Evolutionary conservation across 495 filamentous ascomycete genomes (phyloP), one percentile per base, ranked within the genome.

Genomic region (Podospora bellae-mahoneyi): DNA sequence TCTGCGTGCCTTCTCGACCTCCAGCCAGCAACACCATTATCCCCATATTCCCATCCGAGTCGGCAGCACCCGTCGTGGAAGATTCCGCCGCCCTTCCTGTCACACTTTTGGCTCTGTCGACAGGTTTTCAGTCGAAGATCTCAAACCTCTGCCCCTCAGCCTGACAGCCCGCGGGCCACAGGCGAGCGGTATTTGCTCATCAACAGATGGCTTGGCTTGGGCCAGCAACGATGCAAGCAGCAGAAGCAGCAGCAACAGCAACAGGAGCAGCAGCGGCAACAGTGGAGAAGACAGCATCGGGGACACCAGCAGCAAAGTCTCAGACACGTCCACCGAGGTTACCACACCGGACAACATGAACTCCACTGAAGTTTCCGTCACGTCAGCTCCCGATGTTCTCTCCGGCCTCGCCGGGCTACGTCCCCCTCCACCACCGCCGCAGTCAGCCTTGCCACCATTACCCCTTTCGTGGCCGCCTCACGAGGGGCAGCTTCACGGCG

Each of bases 31-130:
- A 5, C 2, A 18, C 15, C 39, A 48, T 10, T 10, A 48, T 10
- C 39, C 39, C 39, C 7, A 48, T 18, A 23, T 58, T 6, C 55
- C n/a, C n/a, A 19, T 58, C 23, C n/a, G n/a, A 26, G 55, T 58
- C 23, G 13, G 55, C 23, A 48, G 39, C 39, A 58, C 55, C 5
- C 23, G n/a, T 18, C n/a, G 13, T 7, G 23, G 23, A 1, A 20
- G 55, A 15, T 20, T 20, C n/a, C 23, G n/a, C 18, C 61, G 61
- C 3, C 30, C 61, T 4, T 63, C 61, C 10, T 63, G 61, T n/a
- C 61, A 63, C 61, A 63, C 61, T 4, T 63, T 63, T 44, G 61
- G 61, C 20, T 10, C 61, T 6, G 19, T 44, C 13, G 61, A 63
- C 61, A 18, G 23, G 16, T 63, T 18, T 32, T 63, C 61, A 5